phyloP scores from a whole-genome alignment of 805 yeast genomes.

The Trichomonascus vanleenenianus region DNA sequence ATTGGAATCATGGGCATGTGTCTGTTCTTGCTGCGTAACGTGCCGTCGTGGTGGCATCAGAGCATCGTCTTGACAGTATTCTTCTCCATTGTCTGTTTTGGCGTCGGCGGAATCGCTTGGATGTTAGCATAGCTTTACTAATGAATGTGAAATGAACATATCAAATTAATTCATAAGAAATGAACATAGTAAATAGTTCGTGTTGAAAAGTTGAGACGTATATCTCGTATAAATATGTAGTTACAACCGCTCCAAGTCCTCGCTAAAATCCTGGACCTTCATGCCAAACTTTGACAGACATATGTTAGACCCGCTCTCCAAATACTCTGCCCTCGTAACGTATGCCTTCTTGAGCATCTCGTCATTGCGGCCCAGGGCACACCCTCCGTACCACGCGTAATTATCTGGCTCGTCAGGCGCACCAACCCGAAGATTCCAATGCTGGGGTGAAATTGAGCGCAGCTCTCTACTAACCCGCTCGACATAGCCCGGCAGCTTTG shows the following conservation, averaged over 20 bases:
- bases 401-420: conserved; percentile 33
- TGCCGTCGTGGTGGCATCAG: conserved; percentile 37
- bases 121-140: conserved; percentile 17
- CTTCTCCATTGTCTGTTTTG: conserved; percentile 33
- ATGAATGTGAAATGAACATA: no score
- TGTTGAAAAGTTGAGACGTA: no score
- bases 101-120: conserved; percentile 38
- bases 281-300: conserved; percentile 40
- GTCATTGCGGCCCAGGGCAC: conserved; percentile 32
- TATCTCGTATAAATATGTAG: no score
- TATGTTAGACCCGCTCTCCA: conserved; percentile 71
- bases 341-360: conserved; percentile 40
- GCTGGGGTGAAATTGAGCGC: conserved; percentile 28
- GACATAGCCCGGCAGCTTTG: conserved; percentile 60
- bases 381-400: conserved; percentile 55
- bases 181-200: no score
- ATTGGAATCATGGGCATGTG: conserved; percentile 39
- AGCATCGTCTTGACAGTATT: conserved; percentile 37
- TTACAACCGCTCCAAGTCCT: neutral
- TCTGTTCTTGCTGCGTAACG: conserved; percentile 36
- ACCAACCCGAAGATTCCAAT: conserved; percentile 23
- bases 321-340: conserved; percentile 71
- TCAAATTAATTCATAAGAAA: no score
- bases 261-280: conserved; percentile 1
- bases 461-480: conserved; percentile 42